Evolutionary conservation across 306 rosid genomes (phyloP), one percentile per base, ranked within the genome.

Genomic region (Rubus idaeus): DNA sequence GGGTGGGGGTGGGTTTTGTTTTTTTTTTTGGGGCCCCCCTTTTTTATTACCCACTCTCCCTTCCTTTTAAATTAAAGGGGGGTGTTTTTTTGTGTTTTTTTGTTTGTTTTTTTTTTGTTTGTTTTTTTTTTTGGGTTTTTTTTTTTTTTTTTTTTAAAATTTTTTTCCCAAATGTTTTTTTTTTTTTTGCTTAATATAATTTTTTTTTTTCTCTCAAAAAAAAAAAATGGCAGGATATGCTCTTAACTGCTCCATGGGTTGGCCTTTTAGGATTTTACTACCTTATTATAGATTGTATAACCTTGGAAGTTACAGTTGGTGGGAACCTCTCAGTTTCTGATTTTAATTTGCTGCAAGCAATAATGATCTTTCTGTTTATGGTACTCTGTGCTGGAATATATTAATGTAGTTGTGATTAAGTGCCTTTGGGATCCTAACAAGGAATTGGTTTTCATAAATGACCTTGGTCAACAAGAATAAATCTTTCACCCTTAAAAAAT

Each of bases 371-470:
- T 41, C 26, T 35, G 6, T 51, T 30, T 50, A 70, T 70, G 61
- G 61, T 49, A 30, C 61, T 41, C 30, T 70, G 14, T 49, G 61
- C 40, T n/a, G 75, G 61, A 70, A 71, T 51, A 30, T 10, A 18
- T 37, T 20, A 20, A 30, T 20, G 9, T n/a, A 56, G 5, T 71
- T 71, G 13, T 51, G 41, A 70, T 50, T 46, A 12, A 30, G 14
- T 4, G 46, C 13, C 20, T 68, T 30, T 30, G 35, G 35, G 35
- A 30, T 30, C 35, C 35, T 21, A 68, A 68, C 20, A 45, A 68
- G 41, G 55, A 68, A 68, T 45, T 45, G 20, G 10, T 47, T 68
- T 37, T 26, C 26, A 47, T 47, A 16, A 39, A 30, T 39, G 11
- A 17, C 10, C 69, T 5, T 37, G 55, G 50, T 47, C 57, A 69